Evolutionary conservation across 2,329 filamentous ascomycete genomes (phyloP).

Genomic region (Lecanosticta acicola): DNA sequence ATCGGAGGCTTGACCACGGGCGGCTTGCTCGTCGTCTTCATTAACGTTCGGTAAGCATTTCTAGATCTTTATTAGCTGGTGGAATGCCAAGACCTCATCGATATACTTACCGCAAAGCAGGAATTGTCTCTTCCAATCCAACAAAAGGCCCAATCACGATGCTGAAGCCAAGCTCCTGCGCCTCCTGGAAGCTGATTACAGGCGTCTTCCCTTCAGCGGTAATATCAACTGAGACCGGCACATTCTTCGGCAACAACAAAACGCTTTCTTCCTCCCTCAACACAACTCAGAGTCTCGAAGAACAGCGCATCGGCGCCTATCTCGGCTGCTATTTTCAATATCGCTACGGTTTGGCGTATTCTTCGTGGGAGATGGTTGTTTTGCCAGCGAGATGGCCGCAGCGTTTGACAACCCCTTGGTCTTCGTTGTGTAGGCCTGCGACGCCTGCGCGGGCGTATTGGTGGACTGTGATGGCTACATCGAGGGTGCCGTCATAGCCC

Average conservation of each 20-base stretch:
- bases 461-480: conserved; percentile 1
- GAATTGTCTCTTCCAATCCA: conserved; percentile 1
- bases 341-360: conserved; percentile 1
- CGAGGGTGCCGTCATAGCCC: conserved; percentile 3
- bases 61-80: background rate
- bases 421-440: conserved; percentile 4
- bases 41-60: conserved; percentile 1
- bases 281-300: conserved; percentile 1
- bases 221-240: conserved; percentile 1
- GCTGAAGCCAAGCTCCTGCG: conserved; percentile 2
- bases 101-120: background rate
- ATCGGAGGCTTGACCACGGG: background rate
- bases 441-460: conserved; percentile 5
- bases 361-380: conserved; percentile 1
- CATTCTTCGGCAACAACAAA: background rate
- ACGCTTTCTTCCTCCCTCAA: conserved; percentile 1
- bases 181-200: conserved; percentile 4
- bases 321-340: background rate
- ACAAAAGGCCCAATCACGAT: conserved; percentile 4
- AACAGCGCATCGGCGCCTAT: conserved; percentile 1
- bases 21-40: conserved; percentile 3
- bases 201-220: conserved; percentile 4
- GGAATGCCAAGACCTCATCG: background rate
- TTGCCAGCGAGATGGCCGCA: conserved; percentile 4
- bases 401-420: conserved; percentile 3